Conservation (phyloP, 2,329 filamentous ascomycete genomes). For the Didymella sp. region DNA sequence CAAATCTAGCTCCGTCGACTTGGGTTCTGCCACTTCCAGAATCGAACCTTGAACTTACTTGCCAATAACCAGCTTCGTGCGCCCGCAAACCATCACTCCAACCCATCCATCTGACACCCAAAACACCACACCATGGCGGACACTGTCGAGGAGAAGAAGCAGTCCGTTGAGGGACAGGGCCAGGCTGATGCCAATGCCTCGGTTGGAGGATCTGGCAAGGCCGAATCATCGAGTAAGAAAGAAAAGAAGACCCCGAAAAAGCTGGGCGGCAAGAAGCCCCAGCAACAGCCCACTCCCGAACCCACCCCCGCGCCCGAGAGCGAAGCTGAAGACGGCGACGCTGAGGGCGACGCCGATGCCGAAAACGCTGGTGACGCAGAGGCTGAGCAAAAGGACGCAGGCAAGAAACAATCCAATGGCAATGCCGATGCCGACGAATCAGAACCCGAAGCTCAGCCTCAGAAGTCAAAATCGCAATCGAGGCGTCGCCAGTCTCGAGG, state of each 20-base stretch:
- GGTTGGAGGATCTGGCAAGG: slow-evolving; percentile 46
- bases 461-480: slow-evolving; percentile 51
- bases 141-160: slow-evolving; percentile 49
- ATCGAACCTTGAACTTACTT: slow-evolving; percentile 25
- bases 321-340: slow-evolving; percentile 50
- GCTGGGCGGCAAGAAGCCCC: slow-evolving; percentile 55
- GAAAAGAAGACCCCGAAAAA: slow-evolving; percentile 60
- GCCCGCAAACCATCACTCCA: neutral
- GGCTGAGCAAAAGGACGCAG: slow-evolving; percentile 53
- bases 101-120: slow-evolving; percentile 8
- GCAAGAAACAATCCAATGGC: slow-evolving; percentile 45
- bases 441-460: slow-evolving; percentile 54
- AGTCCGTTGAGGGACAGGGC: slow-evolving; percentile 47
- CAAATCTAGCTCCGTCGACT: slow-evolving; percentile 36
- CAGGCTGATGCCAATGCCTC: slow-evolving; percentile 48
- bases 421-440: slow-evolving; percentile 52
- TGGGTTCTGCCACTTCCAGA: slow-evolving; percentile 26
- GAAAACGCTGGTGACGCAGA: slow-evolving; percentile 35
- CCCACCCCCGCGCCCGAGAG: slow-evolving; percentile 56
- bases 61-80: slow-evolving; percentile 19
- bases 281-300: slow-evolving; percentile 56
- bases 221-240: slow-evolving; percentile 54
- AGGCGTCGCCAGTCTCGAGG: slow-evolving; percentile 59
- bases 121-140: slow-evolving; percentile 46
- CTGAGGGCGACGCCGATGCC: slow-evolving; percentile 17